phyloP scores from a whole-genome alignment of 2,329 filamentous ascomycete genomes.

The Didymella segeticola region DNA sequence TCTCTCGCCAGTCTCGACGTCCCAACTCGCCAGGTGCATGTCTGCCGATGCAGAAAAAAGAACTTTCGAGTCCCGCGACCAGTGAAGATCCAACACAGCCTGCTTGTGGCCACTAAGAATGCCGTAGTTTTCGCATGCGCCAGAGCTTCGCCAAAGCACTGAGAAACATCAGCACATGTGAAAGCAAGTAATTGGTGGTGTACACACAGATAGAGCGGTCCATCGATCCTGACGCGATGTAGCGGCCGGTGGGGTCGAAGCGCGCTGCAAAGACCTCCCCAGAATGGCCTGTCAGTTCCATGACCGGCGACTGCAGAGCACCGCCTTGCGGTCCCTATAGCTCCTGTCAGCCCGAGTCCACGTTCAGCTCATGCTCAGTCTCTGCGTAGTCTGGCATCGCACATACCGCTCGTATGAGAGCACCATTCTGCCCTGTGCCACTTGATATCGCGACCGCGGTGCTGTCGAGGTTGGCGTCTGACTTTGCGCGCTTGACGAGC shows the following conservation, averaged over 20 bases:
- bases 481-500: constrained; percentile 88
- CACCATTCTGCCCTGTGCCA: constrained; percentile 63
- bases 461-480: constrained; percentile 62
- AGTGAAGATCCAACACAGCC: constrained; percentile 89
- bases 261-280: constrained; percentile 90
- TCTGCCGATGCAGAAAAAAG: constrained; percentile 94
- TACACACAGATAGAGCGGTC: constrained; percentile 83
- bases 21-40: constrained; percentile 92
- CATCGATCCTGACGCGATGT: constrained; percentile 95
- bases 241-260: constrained; percentile 86
- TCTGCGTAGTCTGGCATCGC: constrained; percentile 49
- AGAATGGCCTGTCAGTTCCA: constrained; percentile 81
- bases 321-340: constrained; percentile 78
- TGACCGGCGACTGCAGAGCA: constrained; percentile 84
- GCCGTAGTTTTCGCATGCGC: constrained; percentile 94
- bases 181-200: background rate
- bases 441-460: constrained; percentile 66
- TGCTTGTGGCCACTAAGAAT: constrained; percentile 87
- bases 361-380: constrained; percentile 24
- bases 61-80: constrained; percentile 92
- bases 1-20: constrained; percentile 86
- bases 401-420: constrained; percentile 71
- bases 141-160: constrained; percentile 95
- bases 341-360: constrained; percentile 40
- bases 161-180: constrained; percentile 21